A percentile compares a stretch with the other conserved stretches of the same genome.
Conservation (phyloP, 1,284 basidiomycete species). For the Irpex sp. region DNA sequence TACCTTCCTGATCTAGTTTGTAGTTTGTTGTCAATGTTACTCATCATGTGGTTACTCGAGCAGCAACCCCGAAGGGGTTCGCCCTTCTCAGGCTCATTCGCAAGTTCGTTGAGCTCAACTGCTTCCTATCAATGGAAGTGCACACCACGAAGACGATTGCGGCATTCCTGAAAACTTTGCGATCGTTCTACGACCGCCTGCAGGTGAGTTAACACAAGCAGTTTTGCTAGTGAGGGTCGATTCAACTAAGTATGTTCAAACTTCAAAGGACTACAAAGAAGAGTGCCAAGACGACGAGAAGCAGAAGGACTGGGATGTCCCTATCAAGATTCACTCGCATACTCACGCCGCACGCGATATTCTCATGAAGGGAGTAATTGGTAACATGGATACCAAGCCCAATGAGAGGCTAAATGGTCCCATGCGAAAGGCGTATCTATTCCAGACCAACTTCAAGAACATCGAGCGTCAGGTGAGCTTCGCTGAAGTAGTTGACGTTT, state of each 20-base stretch:
- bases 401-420: constrained; percentile 23
- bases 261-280: not conserved
- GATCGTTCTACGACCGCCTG: constrained; percentile 2
- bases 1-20: not conserved
- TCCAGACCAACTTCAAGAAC: constrained; percentile 28
- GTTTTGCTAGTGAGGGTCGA: too few species aligned
- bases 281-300: not conserved
- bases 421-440: constrained; percentile 23
- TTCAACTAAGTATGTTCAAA: too few species aligned
- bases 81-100: constrained; percentile 15
- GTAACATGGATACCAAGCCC: constrained; percentile 21
- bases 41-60: constrained; percentile 10
- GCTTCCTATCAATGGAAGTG: constrained; percentile 15
- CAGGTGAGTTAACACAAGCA: too few species aligned
- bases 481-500: not conserved
- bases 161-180: not conserved
- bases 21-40: constrained; percentile 10
- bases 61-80: constrained; percentile 6
- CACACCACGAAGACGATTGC: constrained; percentile 20
- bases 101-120: constrained; percentile 15
- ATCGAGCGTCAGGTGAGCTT: constrained; percentile 22
- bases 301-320: constrained; percentile 22
- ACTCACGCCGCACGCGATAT: constrained; percentile 22
- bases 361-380: constrained; percentile 18
- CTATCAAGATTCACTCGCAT: constrained; percentile 19